Evolutionary conservation across 345 rosid species (phyloP).

Genomic region (Pistacia integerrima): DNA sequence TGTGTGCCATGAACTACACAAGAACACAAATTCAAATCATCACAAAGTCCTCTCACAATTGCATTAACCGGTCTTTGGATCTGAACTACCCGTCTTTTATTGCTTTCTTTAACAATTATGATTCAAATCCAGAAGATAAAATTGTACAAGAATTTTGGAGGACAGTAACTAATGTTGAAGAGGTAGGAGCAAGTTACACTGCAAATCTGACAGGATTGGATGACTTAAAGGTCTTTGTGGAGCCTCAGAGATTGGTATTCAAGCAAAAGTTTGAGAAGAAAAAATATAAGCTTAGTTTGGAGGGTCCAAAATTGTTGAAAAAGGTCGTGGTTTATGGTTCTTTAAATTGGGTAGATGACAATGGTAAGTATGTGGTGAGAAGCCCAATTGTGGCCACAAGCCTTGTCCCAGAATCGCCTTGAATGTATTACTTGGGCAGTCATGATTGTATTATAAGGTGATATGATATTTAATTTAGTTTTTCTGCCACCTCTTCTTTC

Average conservation of each 20-base stretch:
- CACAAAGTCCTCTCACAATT: conserved; percentile 37
- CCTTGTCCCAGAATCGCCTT: conserved; percentile 24
- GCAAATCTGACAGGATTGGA: conserved; percentile 48
- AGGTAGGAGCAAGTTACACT: conserved; percentile 35
- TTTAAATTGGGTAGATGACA: conserved; percentile 59
- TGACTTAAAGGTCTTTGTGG: conserved; percentile 52
- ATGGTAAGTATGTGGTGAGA: conserved; percentile 44
- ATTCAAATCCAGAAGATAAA: conserved; percentile 19
- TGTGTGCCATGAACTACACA: conserved; percentile 52
- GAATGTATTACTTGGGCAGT: neutral
- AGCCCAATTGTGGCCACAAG: conserved; percentile 59
- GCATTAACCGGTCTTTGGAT: conserved; percentile 41
- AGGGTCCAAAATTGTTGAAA: conserved; percentile 43
- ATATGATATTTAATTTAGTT: neutral
- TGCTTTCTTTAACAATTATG: conserved; percentile 32
- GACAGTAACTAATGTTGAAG: conserved; percentile 57
- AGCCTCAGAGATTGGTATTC: conserved; percentile 53
- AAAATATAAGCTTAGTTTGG: conserved; percentile 52
- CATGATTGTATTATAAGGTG: neutral
- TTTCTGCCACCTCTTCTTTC: neutral
- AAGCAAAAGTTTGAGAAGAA: conserved; percentile 44
- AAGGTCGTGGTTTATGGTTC: conserved; percentile 45
- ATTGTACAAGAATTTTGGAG: conserved; percentile 36
- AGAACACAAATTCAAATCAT: conserved; percentile 39
- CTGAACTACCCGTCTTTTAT: conserved; percentile 63